Evolutionary conservation across 352 stramenopile species (phyloP), one percentile per base, ranked within the genome.

Genomic region (Phytophthora agathidicida): DNA sequence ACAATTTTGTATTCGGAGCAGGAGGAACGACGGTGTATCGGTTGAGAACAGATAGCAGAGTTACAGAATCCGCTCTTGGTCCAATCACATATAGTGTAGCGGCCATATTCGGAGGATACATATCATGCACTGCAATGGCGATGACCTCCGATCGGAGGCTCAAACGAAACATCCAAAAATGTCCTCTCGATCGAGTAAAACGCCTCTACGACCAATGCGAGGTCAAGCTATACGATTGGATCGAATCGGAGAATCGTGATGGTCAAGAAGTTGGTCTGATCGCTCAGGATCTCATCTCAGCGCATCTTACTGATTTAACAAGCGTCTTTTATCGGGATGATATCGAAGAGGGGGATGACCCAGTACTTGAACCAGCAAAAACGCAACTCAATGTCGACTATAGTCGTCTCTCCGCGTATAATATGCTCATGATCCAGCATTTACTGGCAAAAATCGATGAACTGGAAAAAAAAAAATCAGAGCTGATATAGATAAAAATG

Each of bases 381-480:
- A 17, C 9, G 6, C 37, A 59, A 24, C 49, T 59, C 9, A 59
- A 49, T 23, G 22, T 59, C 4, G 41, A 46, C 7, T 60, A 52
- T 13, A 51, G 39, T 22, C 23, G 51, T 7, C 27, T 60, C 7
- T 1, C 6, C 7, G 51, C 51, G 1, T 60, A 60, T 14, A 51
- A 60, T 11, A 60, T 60, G 51, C 28, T 31, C 10, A 60, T 60
- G 41, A 52, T 60, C 32, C 39, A 60, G 8, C 41, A 52, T 50
- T 7, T 51, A 0, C 10, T 60, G 30, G 2, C 2, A 24, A n/a
- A 45, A 16, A 52, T 60, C 17, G 39, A 50, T 20, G 51, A 60
- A 32, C 24, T 60, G 11, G 20, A 53, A 24, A 1, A 11, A 54
- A 54, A 36, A 28, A 32, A 30, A 35, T 23, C 14, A 6, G 10